A percentile compares a stretch with the other conserved stretches of the same genome.
phyloP scores from a whole-genome alignment of 179 eudicot species.

The Beta macrorhiza region DNA sequence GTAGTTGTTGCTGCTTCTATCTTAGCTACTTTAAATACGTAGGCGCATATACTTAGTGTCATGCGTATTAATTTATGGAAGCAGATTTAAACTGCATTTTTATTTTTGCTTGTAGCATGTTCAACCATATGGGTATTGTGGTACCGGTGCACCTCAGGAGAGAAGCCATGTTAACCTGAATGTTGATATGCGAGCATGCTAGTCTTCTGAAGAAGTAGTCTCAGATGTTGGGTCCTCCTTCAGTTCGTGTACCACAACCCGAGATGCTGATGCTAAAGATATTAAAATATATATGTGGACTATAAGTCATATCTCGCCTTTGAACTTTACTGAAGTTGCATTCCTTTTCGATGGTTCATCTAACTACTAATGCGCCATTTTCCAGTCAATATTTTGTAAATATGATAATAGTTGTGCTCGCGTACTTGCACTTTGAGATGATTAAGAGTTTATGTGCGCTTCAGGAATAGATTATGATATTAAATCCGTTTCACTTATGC shows the following conservation, averaged over 20 bases:
- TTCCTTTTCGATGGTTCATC: neutral
- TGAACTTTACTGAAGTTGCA: neutral
- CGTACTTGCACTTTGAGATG: slow-evolving; percentile 5
- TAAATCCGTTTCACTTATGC: neutral
- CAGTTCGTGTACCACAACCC: slow-evolving; percentile 42
- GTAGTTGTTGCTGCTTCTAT: neutral
- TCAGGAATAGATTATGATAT: neutral
- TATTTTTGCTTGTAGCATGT: slow-evolving; percentile 46
- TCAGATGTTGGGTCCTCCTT: slow-evolving; percentile 40
- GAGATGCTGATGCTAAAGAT: slow-evolving; percentile 71
- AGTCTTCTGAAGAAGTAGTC: slow-evolving; percentile 32
- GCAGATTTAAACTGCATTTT: neutral
- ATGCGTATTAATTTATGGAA: neutral
- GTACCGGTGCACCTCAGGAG: slow-evolving; percentile 28
- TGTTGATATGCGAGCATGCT: slow-evolving; percentile 40
- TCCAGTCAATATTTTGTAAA: neutral
- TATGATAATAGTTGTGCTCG: neutral
- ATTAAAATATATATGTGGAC: slow-evolving; percentile 91
- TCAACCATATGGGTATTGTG: slow-evolving; percentile 50
- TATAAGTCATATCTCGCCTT: slow-evolving; percentile 50
- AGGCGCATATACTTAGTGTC: neutral
- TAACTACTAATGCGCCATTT: neutral
- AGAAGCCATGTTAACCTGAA: slow-evolving; percentile 37
- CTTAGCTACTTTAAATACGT: neutral
- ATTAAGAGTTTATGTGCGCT: neutral